A percentile compares a stretch with the other conserved stretches of the same genome.
Evolutionary conservation across 2,329 filamentous ascomycete genomes (phyloP).

Genomic region (Mollisia scopiformis): DNA sequence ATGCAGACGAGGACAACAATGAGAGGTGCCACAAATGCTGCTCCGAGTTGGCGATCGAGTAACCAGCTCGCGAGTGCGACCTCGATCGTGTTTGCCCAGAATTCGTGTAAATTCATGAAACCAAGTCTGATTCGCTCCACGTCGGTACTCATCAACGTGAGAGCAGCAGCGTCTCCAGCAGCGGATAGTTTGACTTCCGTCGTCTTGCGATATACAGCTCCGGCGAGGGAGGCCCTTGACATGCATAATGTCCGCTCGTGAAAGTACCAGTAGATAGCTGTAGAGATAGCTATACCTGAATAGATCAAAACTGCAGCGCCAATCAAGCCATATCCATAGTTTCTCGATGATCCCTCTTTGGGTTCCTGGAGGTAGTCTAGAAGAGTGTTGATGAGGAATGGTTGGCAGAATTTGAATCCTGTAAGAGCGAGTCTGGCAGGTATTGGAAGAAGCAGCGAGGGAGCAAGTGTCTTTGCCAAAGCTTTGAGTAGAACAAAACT

Average conservation of each 20-base stretch:
- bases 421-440: slow-evolving; percentile 21
- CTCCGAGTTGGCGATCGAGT: slow-evolving; percentile 28
- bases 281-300: slow-evolving; percentile 27
- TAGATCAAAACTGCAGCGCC: slow-evolving; percentile 24
- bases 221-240: slow-evolving; percentile 44
- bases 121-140: slow-evolving; percentile 36
- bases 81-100: slow-evolving; percentile 42
- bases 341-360: not conserved
- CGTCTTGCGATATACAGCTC: slow-evolving; percentile 53
- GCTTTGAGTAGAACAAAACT: slow-evolving; percentile 26
- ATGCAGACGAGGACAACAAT: slow-evolving; percentile 43
- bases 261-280: slow-evolving; percentile 31
- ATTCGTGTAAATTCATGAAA: slow-evolving; percentile 36
- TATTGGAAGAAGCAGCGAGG: slow-evolving; percentile 8
- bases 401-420: slow-evolving; percentile 28
- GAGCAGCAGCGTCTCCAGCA: slow-evolving; percentile 32
- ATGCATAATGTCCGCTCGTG: slow-evolving; percentile 45
- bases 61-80: slow-evolving; percentile 40
- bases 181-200: slow-evolving; percentile 39
- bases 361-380: slow-evolving; percentile 27
- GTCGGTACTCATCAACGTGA: slow-evolving; percentile 47
- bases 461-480: slow-evolving; percentile 14
- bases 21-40: slow-evolving; percentile 42
- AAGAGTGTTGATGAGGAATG: slow-evolving; percentile 14
- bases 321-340: slow-evolving; percentile 26